Percentiles rank a stretch among this genome's conserved stretches.
phyloP scores from a whole-genome alignment of 176 grass and related monocot species.

The Oryza officinalis region DNA sequence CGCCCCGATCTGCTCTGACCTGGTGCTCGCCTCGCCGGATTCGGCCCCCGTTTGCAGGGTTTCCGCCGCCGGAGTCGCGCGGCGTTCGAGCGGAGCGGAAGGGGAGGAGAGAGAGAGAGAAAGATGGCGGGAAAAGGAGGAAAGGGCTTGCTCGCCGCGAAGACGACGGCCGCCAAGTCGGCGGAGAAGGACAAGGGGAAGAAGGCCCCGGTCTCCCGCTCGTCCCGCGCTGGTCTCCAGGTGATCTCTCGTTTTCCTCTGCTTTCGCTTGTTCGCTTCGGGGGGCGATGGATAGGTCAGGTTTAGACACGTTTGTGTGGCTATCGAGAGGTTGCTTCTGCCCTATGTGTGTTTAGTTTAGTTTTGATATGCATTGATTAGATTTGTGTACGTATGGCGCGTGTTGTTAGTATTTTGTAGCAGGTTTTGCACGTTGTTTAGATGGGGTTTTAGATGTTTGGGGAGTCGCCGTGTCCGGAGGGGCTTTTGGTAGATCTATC shows the following conservation, averaged over 20 bases:
- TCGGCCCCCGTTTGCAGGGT: constrained; percentile 10
- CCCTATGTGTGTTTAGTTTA: not conserved
- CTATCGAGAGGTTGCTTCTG: not conserved
- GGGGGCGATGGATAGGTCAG: not conserved
- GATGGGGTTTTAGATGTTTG: not conserved
- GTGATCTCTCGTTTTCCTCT: constrained; percentile 15
- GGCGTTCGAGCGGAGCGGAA: constrained; percentile 19
- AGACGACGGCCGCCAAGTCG: constrained; percentile 69
- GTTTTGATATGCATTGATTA: not conserved
- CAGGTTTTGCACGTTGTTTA: not conserved
- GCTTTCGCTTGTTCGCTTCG: not conserved
- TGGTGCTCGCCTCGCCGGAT: constrained; percentile 23
- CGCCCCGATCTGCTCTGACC: constrained; percentile 37
- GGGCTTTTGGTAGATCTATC: constrained; percentile 21
- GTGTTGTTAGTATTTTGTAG: not conserved
- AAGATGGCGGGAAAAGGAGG: constrained; percentile 71
- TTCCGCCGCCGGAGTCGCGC: not conserved
- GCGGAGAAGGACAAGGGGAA: constrained; percentile 76
- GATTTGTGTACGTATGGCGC: not conserved
- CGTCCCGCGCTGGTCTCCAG: constrained; percentile 70
- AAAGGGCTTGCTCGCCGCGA: constrained; percentile 61
- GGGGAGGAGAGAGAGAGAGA: not conserved
- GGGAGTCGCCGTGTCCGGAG: not conserved
- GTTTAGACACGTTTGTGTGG: not conserved
- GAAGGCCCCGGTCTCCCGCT: constrained; percentile 67